These are phyloP conservation scores for Bisporella sp. DNA, from an alignment of 2,329 filamentous ascomycete species.

Conservation along the genomic window DNA sequence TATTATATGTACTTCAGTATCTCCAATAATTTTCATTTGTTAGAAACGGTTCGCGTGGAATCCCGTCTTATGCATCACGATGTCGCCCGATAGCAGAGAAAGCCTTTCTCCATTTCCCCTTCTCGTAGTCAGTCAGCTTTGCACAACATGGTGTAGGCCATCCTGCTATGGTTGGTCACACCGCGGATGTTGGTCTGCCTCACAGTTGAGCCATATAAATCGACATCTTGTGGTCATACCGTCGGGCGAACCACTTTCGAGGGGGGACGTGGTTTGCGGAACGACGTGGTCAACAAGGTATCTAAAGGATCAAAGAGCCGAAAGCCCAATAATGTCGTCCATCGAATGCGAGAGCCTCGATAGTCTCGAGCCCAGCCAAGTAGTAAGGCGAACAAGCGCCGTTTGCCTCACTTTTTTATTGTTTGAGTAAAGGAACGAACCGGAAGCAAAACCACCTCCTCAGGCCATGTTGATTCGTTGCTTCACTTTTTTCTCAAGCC, in stretches of 20 bases:
- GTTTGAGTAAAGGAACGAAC: background rate
- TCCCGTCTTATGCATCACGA: no score
- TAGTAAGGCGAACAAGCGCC: conserved; percentile 10
- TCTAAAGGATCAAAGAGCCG: conserved; percentile 6
- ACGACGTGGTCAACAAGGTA: background rate
- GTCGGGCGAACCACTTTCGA: background rate
- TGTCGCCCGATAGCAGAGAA: background rate
- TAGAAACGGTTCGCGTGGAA: no score
- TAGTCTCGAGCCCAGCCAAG: conserved; percentile 12
- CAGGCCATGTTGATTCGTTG: conserved; percentile 15
- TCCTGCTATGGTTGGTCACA: no score
- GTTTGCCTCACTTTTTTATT: background rate
- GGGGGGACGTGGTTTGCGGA: background rate
- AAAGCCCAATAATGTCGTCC: no score
- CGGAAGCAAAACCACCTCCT: background rate
- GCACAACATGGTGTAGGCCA: background rate
- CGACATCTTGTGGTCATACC: background rate
- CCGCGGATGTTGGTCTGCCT: no score
- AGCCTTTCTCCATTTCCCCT: background rate
- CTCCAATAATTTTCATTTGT: no score
- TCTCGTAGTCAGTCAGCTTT: background rate
- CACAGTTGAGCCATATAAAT: no score
- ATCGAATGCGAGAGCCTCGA: background rate
- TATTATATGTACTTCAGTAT: no score
- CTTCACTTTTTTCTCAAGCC: conserved; percentile 13